phyloP scores from a whole-genome alignment of 345 rosid genomes.

The Eucalyptus sp. region DNA sequence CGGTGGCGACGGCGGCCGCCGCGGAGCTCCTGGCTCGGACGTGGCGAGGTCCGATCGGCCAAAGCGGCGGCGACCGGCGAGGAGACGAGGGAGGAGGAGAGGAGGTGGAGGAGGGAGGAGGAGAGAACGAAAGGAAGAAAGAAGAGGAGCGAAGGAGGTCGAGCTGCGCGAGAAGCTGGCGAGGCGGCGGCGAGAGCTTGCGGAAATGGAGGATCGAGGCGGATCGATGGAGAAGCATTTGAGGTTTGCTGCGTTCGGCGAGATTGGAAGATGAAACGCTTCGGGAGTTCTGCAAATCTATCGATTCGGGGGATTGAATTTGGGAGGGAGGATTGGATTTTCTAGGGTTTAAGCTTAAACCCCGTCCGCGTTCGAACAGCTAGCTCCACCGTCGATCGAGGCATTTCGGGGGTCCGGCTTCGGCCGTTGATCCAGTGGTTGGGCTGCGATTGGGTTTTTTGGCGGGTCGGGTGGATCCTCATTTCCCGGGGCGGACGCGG shows the following conservation, averaged over 20 bases:
- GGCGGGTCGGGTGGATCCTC: background rate
- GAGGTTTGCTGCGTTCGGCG: background rate
- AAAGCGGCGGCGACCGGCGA: background rate
- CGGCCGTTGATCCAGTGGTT: background rate
- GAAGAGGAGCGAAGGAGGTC: background rate
- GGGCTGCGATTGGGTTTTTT: background rate
- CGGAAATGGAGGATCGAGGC: background rate
- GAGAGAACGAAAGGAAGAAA: background rate
- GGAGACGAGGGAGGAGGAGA: background rate
- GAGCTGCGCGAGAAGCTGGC: background rate
- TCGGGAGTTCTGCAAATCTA: background rate
- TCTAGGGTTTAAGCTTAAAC: background rate
- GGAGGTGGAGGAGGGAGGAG: background rate
- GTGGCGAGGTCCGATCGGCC: background rate
- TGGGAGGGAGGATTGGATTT: background rate
- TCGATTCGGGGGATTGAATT: background rate
- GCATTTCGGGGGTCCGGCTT: background rate
- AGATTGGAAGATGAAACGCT: background rate
- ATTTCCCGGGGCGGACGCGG: background rate
- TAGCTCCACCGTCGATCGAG: background rate
- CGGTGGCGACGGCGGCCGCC: slow-evolving; percentile 3
- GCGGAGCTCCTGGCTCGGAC: background rate
- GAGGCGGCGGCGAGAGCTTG: background rate
- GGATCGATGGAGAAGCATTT: background rate
- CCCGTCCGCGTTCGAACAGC: background rate